phyloP scores from a whole-genome alignment of 306 rosid genomes.

The Oxytropis ochrocephala region DNA sequence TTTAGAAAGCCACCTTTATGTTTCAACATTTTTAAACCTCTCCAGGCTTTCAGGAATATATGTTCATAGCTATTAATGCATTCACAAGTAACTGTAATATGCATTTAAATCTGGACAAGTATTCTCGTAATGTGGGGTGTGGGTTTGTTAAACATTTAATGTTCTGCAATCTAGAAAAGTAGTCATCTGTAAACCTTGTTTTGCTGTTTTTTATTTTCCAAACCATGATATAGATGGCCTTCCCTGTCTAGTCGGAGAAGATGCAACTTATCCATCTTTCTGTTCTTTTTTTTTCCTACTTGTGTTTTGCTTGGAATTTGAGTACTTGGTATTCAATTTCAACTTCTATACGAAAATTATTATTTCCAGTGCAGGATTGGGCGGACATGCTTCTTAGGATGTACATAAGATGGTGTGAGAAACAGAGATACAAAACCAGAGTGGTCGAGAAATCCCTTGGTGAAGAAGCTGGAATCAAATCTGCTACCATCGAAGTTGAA shows the following conservation, averaged over 20 bases:
- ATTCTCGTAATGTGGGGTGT: neutral
- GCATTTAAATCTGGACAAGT: neutral
- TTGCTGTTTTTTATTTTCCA: neutral
- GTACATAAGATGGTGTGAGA: conserved; percentile 95
- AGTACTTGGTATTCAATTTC: conserved; percentile 24
- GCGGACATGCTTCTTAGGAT: conserved; percentile 98
- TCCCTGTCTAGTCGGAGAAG: neutral
- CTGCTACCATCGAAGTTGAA: conserved; percentile 88
- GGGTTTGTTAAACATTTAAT: conserved; percentile 2
- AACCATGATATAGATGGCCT: neutral
- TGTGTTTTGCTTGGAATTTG: conserved; percentile 16
- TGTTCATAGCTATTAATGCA: neutral
- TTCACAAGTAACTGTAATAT: conserved; percentile 8
- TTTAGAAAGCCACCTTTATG: neutral
- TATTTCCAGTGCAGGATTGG: conserved; percentile 93
- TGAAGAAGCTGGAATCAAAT: conserved; percentile 97
- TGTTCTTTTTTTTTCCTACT: neutral
- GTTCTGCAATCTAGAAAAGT: neutral
- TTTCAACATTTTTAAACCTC: neutral
- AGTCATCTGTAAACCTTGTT: neutral
- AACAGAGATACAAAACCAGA: conserved; percentile 81
- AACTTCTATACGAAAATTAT: conserved; percentile 34
- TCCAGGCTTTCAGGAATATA: conserved; percentile 5
- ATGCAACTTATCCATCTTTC: neutral
- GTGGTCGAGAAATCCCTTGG: conserved; percentile 86